Base-by-base conservation (phyloP, 768 basidiomycete genomes). In the Multifurca ochricompacta region DNA sequence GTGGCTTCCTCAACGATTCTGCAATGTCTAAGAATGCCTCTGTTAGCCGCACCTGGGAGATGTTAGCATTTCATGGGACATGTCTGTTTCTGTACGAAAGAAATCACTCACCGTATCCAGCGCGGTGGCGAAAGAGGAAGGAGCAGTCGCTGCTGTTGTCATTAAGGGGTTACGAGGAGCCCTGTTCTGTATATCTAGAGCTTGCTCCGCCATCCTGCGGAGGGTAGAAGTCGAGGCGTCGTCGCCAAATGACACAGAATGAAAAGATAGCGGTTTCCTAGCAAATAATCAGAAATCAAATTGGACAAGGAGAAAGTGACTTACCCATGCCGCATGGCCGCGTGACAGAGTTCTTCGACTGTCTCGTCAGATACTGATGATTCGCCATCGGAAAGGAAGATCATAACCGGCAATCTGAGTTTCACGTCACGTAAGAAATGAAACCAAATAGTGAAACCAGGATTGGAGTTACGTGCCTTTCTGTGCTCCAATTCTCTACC, bases 371-470 rank as follows among this genome's bases (percentile, higher is more conserved):
- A 48, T 18, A 77, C 66, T 1, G 13, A 1, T 42, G 77, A 74
- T 67, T 78, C 74, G 0, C 80, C 80, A 52, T 80, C 81, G 3
- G 80, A 81, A 13, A 81, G 68, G 64, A 82, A 82, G 45, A 81
- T 73, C 18, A 82, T 66, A 6, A 81, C 71, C 0, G 80, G 79
- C 2, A 69, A 63, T 36, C 79, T 77, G 56, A 1, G 36, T 51
- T n/a, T 45, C 16, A 21, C 3, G 18, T 21, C 16, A 2, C 19
- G 1, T 50, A 5, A 44, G 7, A 47, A 28, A 40, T 21, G 7
- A 10, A 19, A 37, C 16, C 6, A 36, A 10, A 30, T 41, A 5
- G 39, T 21, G 11, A 13, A 31, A 16, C 1, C 10, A 5, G 3
- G 7, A 37, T 21, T 14, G 2, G 27, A 3, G 32, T 10, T 10